Evolutionary conservation across 2,329 filamentous ascomycete species (phyloP), one percentile per base, ranked within the genome.

Genomic region (Aureobasidium mangrovei): DNA sequence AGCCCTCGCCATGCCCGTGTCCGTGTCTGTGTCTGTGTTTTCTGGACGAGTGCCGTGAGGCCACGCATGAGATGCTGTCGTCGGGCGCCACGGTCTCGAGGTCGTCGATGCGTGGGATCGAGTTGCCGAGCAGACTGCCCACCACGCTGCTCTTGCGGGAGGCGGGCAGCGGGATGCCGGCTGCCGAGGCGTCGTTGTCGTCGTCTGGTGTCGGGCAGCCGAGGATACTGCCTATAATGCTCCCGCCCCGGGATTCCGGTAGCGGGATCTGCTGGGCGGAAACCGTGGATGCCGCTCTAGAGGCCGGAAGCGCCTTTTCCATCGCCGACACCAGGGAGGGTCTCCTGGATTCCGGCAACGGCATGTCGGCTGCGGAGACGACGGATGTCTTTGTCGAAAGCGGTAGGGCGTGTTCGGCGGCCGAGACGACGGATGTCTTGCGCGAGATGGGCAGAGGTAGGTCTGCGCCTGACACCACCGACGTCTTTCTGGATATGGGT

Each of bases 61-160:
- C 64, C 59, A 66, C 69, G 62, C 74, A 71, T 10, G 71, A 74
- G 57, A 77, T 75, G 53, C 70, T 73, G 56, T 77, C 74, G 56
- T 73, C 72, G 1, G 74, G 74, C 2, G 71, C 68, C 1, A 77
- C 70, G 3, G 73, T 75, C 57, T 72, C 72, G 48, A 64, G 62
- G 54, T 76, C 71, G 53, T 67, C 69, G 6, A 66, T 54, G 1
- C 24, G 28, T 24, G 54, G 45, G 2, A 35, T 41, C 6, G 44
- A 9, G 18, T 24, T 33, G 7, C n/a, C 8, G 12, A 42, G 42
- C 4, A 41, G 42, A 44, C 43, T 46, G 18, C 52, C 41, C 18
- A 44, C 28, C 63, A 59, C 7, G 26, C 53, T 49, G 12, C 36
- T 48, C 27, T 47, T 59, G 26, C 59, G 60, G n/a, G 62, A 65